Percentiles rank a stretch among this genome's conserved stretches.
Evolutionary conservation across 768 basidiomycete genomes (phyloP).

Genomic region (Mycena capillaripes): DNA sequence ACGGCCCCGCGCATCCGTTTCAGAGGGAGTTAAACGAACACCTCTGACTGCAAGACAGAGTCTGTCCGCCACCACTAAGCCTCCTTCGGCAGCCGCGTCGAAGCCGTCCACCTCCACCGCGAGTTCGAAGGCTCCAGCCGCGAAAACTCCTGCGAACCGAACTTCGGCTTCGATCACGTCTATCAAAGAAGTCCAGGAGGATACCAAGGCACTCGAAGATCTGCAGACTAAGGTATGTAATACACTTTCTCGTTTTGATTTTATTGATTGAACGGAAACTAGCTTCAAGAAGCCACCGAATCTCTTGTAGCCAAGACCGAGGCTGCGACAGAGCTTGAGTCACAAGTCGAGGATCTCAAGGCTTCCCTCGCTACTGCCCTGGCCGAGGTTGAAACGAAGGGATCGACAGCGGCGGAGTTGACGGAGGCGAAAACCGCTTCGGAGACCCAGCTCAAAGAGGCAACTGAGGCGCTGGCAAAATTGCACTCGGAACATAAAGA

Average conservation of each 20-base stretch:
- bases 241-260: slow-evolving; percentile 5
- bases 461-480: slow-evolving; percentile 56
- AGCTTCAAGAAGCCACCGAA: slow-evolving; percentile 76
- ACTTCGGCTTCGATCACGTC: slow-evolving; percentile 78
- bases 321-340: slow-evolving; percentile 66
- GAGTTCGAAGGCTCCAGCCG: slow-evolving; percentile 37
- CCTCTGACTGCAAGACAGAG: slow-evolving; percentile 58
- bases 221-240: slow-evolving; percentile 73
- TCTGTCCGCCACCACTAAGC: slow-evolving; percentile 52
- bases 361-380: slow-evolving; percentile 61
- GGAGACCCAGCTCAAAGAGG: slow-evolving; percentile 62
- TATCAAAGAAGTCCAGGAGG: slow-evolving; percentile 77
- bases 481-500: slow-evolving; percentile 49
- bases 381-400: slow-evolving; percentile 65
- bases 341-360: slow-evolving; percentile 63
- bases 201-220: slow-evolving; percentile 68
- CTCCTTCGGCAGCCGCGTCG: slow-evolving; percentile 47
- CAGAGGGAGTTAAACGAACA: slow-evolving; percentile 73
- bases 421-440: slow-evolving; percentile 62
- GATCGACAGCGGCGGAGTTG: slow-evolving; percentile 57
- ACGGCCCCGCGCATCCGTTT: slow-evolving; percentile 77
- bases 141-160: slow-evolving; percentile 57
- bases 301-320: slow-evolving; percentile 67
- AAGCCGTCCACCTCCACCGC: slow-evolving; percentile 41
- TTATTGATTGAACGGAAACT: slow-evolving; percentile 12